Evolutionary conservation across 208 protist genomes (phyloP), one percentile per base, ranked within the genome.

Genomic region (Acanthamoeba healyi): DNA sequence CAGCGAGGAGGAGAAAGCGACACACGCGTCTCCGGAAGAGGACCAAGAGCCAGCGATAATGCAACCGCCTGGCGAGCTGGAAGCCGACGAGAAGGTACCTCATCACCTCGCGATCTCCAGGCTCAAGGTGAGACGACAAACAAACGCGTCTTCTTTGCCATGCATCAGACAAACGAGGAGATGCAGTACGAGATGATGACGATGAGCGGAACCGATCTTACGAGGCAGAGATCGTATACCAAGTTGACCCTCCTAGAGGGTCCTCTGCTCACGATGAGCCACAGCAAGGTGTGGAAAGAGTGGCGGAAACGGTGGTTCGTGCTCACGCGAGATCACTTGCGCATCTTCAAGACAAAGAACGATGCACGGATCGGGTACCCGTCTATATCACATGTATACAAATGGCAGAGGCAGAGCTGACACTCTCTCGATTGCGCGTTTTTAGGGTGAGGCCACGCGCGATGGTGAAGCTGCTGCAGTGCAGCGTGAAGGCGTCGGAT

Each of bases 301-400:
- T 84, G 74, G 74, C 74, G 74, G 26, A 84, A 84, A 44, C 74
- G 74, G 29, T 84, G 74, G 74, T 84, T 84, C 29, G 74, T 84
- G 44, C 44, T 84, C n/a, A 36, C 19, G 24, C 19, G 32, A 7
- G 74, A 84, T 9, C 42, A 84, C 42, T 24, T 84, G 4, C 42
- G 38, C 24, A 36, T 84, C 74, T 84, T 40, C 74, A 84, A 84
- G 32, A 36, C 74, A 4, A 84, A 84, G 44, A n/a, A 84, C 40
- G 74, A 84, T 4, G 19, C 74, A 22, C 74, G 74, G 1, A 17
- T 42, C 22, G 74, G 74, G 74, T 84, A 58, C n/a, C n/a, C n/a
- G n/a, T n/a, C n/a, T n/a, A n/a, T n/a, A n/a, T n/a, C n/a, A n/a
- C n/a, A n/a, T n/a, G n/a, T n/a, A n/a, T n/a, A n/a, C n/a, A n/a